Percentiles rank a stretch among this genome's conserved stretches.
Evolutionary conservation across 805 yeast genomes (phyloP).

Genomic region (Metschnikowia lunata): DNA sequence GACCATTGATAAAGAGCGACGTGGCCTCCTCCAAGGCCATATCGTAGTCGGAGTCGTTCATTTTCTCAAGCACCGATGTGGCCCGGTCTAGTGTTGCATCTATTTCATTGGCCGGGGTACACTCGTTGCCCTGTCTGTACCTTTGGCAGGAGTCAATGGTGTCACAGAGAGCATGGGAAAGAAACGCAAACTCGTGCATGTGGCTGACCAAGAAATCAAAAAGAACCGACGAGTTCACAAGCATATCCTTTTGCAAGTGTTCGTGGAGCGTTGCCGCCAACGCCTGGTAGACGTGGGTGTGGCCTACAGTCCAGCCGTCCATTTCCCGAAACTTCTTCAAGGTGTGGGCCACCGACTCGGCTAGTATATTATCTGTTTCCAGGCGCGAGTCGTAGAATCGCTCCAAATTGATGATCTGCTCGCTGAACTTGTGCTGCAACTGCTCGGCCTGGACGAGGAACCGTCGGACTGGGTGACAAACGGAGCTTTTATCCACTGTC

Average conservation of each 20-base stretch:
- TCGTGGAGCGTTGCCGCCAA: constrained; percentile 43
- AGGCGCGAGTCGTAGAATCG: constrained; percentile 42
- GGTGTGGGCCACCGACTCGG: constrained; percentile 43
- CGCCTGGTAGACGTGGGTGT: constrained; percentile 39
- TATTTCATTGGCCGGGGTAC: not conserved
- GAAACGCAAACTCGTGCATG: constrained; percentile 15
- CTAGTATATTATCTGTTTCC: constrained; percentile 50
- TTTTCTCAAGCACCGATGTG: constrained; percentile 5
- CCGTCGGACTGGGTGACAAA: constrained; percentile 1
- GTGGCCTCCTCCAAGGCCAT: constrained; percentile 28
- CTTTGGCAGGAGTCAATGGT: constrained; percentile 1
- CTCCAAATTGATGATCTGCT: constrained; percentile 52
- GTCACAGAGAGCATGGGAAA: constrained; percentile 4
- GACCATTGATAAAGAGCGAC: constrained; percentile 14
- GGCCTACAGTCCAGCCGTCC: constrained; percentile 52
- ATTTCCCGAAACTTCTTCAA: constrained; percentile 46
- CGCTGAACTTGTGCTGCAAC: constrained; percentile 30
- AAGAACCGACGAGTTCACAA: constrained; percentile 51
- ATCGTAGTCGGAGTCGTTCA: constrained; percentile 28
- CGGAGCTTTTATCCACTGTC: not conserved
- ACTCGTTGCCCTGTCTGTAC: not conserved
- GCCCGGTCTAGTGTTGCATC: constrained; percentile 1
- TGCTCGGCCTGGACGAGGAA: constrained; percentile 20
- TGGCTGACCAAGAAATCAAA: constrained; percentile 45
- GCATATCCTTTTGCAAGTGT: constrained; percentile 48